These are phyloP conservation scores for Lentinula raphanica DNA, from an alignment of 768 basidiomycete genomes.

Conservation along the genomic window DNA sequence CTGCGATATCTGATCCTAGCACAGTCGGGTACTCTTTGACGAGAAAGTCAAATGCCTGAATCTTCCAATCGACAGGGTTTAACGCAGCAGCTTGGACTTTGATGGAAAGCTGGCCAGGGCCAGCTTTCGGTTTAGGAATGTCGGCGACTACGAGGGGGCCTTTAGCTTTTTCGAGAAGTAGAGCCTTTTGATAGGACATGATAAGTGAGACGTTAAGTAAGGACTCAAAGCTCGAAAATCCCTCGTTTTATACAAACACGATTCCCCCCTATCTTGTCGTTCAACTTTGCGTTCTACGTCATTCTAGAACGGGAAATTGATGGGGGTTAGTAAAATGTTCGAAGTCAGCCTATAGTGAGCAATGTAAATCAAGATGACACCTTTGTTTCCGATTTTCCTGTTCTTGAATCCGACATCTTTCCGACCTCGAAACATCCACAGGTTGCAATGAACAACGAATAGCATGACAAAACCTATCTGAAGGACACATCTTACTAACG, in stretches of 20 bases:
- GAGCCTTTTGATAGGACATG: not conserved
- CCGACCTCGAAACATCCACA: no score
- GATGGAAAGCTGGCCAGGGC: not conserved
- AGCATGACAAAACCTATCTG: not conserved
- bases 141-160: not conserved
- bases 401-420: no score
- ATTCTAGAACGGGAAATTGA: no score
- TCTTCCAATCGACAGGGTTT: slow-evolving; percentile 4
- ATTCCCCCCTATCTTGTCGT: no score
- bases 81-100: not conserved
- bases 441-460: not conserved
- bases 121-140: not conserved
- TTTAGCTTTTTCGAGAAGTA: not conserved
- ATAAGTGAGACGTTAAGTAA: not conserved
- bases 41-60: slow-evolving; percentile 29
- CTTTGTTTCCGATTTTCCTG: no score
- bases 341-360: no score
- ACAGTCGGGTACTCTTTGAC: slow-evolving; percentile 40
- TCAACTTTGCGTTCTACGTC: no score
- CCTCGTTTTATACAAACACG: no score
- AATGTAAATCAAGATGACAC: no score
- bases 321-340: no score
- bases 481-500: slow-evolving; percentile 44
- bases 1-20: slow-evolving; percentile 46
- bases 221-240: no score